Evolutionary conservation across 2,329 filamentous ascomycete genomes (phyloP).

Genomic region (Podosphaera fusca): DNA sequence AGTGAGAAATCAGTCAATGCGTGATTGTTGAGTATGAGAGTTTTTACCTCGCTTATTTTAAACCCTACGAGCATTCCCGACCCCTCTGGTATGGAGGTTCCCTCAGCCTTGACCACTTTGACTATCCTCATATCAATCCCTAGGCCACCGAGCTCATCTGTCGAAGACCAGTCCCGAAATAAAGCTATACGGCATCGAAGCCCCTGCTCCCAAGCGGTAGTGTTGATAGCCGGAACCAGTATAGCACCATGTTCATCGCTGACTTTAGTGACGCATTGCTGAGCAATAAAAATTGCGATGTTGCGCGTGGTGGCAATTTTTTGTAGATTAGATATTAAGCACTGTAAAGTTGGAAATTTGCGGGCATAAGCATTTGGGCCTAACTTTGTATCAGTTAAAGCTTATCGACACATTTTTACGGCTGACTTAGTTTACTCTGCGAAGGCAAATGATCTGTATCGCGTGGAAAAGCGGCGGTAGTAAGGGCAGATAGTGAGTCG

Average conservation of each 20-base stretch:
- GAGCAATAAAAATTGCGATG: conserved; percentile 52
- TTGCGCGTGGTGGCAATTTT: conserved; percentile 53
- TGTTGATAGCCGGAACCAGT: conserved; percentile 52
- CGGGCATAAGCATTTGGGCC: conserved; percentile 16
- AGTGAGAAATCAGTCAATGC: background rate
- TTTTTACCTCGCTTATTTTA: conserved; percentile 9
- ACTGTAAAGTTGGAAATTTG: conserved; percentile 23
- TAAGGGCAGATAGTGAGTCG: conserved; percentile 52
- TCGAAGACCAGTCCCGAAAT: conserved; percentile 48
- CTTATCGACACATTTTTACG: background rate
- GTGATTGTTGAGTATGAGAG: background rate
- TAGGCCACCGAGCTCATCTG: conserved; percentile 17
- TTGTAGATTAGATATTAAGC: conserved; percentile 45
- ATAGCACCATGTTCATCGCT: conserved; percentile 41
- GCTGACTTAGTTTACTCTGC: too few relatives aligned
- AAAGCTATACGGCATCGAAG: conserved; percentile 51
- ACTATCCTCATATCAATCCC: conserved; percentile 34
- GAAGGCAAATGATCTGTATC: conserved; percentile 18
- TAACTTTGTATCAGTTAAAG: background rate
- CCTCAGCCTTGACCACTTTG: conserved; percentile 41
- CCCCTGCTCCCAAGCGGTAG: conserved; percentile 57
- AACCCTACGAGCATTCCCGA: conserved; percentile 9
- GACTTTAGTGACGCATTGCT: conserved; percentile 65
- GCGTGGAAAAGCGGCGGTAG: conserved; percentile 57
- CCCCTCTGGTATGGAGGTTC: conserved; percentile 16